phyloP scores from a whole-genome alignment of 192 early-diverging fungal genomes.

The Backusella tuberculispora region DNA sequence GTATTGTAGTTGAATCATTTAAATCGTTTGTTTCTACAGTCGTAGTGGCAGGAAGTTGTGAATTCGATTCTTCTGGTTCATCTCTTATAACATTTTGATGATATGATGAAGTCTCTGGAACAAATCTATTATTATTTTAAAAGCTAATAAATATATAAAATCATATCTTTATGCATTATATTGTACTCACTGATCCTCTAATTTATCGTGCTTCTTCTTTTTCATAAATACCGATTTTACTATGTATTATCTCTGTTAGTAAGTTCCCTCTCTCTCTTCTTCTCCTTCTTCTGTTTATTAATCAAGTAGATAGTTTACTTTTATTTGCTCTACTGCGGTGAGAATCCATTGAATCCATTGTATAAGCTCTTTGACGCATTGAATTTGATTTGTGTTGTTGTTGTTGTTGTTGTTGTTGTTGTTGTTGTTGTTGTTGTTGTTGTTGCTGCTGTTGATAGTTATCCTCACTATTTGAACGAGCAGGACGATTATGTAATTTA shows the following conservation, averaged over 20 bases:
- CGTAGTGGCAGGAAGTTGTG: not conserved
- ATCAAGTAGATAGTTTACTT: not conserved
- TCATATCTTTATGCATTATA: not conserved
- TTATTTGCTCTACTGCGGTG: conserved; percentile 2
- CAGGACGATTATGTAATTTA: not conserved
- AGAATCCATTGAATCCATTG: conserved; percentile 2
- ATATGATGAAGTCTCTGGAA: not conserved
- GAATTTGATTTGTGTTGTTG: not conserved
- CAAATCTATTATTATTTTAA: not conserved
- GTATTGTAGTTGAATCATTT: not conserved
- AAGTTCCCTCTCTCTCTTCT: too few species aligned
- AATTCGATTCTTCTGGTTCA: not conserved
- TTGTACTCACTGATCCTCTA: not conserved
- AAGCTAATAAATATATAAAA: not conserved
- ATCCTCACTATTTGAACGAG: not conserved
- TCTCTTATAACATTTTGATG: not conserved
- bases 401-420: not conserved
- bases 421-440: too few species aligned
- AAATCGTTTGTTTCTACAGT: not conserved
- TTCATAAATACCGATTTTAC: conserved; percentile 23
- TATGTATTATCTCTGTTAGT: not conserved
- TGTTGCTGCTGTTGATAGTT: not conserved
- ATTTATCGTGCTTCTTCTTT: conserved; percentile 20
- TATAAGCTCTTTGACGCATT: not conserved
- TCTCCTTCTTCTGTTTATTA: not conserved